Conservation (phyloP, 1,284 basidiomycete species). For the Agroathelia rolfsii region DNA sequence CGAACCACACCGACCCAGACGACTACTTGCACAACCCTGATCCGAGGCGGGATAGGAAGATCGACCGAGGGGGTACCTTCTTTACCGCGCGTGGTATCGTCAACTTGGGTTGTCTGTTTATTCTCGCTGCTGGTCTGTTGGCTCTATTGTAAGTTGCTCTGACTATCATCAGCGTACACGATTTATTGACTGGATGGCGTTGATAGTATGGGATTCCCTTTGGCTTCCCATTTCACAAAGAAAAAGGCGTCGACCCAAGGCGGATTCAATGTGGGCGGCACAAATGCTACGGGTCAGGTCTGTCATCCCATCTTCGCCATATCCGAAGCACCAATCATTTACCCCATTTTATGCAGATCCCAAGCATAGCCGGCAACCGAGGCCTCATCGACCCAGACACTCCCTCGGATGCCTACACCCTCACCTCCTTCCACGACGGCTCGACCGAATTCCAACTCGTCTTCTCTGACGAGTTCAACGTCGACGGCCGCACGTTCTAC, state of each 20-base stretch:
- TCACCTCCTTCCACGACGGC: constrained; percentile 45
- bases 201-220: constrained; percentile 68
- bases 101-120: constrained; percentile 36
- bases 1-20: constrained; percentile 41
- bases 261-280: constrained; percentile 74
- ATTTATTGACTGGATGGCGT: constrained; percentile 1
- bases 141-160: constrained; percentile 22
- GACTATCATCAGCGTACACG: neutral
- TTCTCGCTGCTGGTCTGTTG: constrained; percentile 26
- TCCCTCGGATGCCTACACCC: constrained; percentile 50
- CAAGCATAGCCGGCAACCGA: constrained; percentile 53
- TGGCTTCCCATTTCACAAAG: constrained; percentile 59
- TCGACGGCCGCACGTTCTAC: constrained; percentile 47
- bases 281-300: constrained; percentile 71
- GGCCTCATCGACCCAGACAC: constrained; percentile 74
- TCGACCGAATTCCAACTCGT: constrained; percentile 38
- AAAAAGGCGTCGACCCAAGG: constrained; percentile 40
- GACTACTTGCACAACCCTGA: constrained; percentile 66
- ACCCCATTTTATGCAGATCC: constrained; percentile 40
- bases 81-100: constrained; percentile 28
- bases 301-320: constrained; percentile 8
- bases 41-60: constrained; percentile 55
- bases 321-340: constrained; percentile 21
- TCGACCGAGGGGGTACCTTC: constrained; percentile 30
- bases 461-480: constrained; percentile 64